These are phyloP conservation scores for Albugo laibachii DNA, from an alignment of 352 stramenopile species.

Conservation along the genomic window DNA sequence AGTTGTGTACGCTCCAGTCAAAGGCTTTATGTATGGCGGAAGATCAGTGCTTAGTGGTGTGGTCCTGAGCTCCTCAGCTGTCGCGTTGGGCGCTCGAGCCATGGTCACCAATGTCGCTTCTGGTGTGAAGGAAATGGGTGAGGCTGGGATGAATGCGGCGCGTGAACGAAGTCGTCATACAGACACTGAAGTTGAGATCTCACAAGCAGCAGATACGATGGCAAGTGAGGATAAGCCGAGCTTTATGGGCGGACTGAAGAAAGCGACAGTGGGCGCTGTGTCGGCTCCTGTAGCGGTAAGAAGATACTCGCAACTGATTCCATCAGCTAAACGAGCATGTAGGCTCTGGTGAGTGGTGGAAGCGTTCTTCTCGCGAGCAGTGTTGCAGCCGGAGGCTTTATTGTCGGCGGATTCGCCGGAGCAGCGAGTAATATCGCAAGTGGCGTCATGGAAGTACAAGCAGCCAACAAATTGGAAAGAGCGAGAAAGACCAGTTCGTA, in stretches of 20 bases:
- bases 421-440: slow-evolving; percentile 65
- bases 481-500: neutral
- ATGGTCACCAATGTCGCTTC: slow-evolving; percentile 71
- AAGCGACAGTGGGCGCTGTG: slow-evolving; percentile 64
- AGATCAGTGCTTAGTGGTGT: slow-evolving; percentile 66
- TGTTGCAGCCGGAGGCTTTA: slow-evolving; percentile 50
- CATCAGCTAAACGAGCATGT: neutral
- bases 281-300: slow-evolving; percentile 57
- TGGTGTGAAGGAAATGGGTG: slow-evolving; percentile 74
- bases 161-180: slow-evolving; percentile 16
- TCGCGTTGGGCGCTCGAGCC: slow-evolving; percentile 47
- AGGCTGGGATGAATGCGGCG: slow-evolving; percentile 56
- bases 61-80: slow-evolving; percentile 63
- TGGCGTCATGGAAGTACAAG: slow-evolving; percentile 58
- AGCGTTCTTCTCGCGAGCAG: slow-evolving; percentile 55
- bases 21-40: slow-evolving; percentile 64
- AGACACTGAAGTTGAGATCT: neutral
- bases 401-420: slow-evolving; percentile 65
- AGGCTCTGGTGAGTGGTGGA: slow-evolving; percentile 59
- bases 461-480: slow-evolving; percentile 1
- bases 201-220: neutral
- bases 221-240: slow-evolving; percentile 49
- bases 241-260: slow-evolving; percentile 73
- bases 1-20: slow-evolving; percentile 61
- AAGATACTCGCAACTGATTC: neutral